Percentiles rank a stretch among this genome's conserved stretches.
These are phyloP conservation scores for Yarrowia sp. DNA, from an alignment of 805 yeast genomes.

Conservation along the genomic window DNA sequence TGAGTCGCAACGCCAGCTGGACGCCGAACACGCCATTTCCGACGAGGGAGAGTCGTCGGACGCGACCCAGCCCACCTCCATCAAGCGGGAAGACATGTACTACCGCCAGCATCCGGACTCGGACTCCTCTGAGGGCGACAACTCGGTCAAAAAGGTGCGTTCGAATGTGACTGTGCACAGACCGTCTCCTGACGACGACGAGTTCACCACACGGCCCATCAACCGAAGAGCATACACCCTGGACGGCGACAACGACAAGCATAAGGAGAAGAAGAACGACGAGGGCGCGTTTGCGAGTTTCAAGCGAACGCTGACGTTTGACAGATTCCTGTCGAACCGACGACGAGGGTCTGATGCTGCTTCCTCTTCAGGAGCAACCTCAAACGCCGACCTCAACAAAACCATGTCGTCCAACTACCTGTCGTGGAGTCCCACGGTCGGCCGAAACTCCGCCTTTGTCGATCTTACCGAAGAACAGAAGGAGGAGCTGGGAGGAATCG, in stretches of 20 bases:
- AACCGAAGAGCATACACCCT: slow-evolving; percentile 22
- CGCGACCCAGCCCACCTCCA: slow-evolving; percentile 25
- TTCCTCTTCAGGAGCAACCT: not conserved
- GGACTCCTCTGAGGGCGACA: slow-evolving; percentile 20
- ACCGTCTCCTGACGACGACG: slow-evolving; percentile 23
- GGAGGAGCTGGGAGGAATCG: slow-evolving; percentile 97
- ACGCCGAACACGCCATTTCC: slow-evolving; percentile 4
- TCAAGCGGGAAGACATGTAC: slow-evolving; percentile 28
- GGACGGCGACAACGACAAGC: not conserved
- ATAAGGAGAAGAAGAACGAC: not conserved
- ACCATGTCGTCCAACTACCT: slow-evolving; percentile 60
- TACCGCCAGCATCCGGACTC: slow-evolving; percentile 7
- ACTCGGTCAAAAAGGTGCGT: slow-evolving; percentile 23
- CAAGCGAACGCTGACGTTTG: slow-evolving; percentile 15
- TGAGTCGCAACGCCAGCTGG: slow-evolving; percentile 7
- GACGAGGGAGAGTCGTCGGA: slow-evolving; percentile 29
- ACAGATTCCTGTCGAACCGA: slow-evolving; percentile 21
- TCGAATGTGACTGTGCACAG: slow-evolving; percentile 24
- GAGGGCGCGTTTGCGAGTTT: slow-evolving; percentile 5
- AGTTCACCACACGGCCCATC: not conserved
- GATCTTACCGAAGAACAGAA: slow-evolving; percentile 82
- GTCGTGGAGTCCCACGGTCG: slow-evolving; percentile 90
- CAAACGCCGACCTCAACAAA: slow-evolving; percentile 6
- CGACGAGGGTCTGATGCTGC: not conserved
- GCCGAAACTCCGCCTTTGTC: slow-evolving; percentile 91